Percentiles rank a stretch among this genome's conserved stretches.
Conservation (phyloP, 495 filamentous ascomycete species). For the Ascobolus immersus region DNA sequence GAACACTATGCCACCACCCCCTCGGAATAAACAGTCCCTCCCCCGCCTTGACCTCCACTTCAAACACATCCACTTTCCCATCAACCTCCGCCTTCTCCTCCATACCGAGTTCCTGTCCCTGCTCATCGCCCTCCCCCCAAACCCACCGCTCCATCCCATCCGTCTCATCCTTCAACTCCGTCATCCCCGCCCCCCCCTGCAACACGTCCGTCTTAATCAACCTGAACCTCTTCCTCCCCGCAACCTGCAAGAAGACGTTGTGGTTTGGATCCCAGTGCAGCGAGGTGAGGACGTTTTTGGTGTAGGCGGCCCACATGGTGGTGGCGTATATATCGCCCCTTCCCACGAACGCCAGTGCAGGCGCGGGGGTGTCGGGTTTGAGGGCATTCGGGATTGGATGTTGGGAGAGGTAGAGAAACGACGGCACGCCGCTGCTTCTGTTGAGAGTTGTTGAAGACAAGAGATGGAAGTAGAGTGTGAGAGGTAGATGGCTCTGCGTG, state of each 20-base stretch:
- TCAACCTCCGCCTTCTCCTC: too few relatives aligned
- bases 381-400: too few relatives aligned
- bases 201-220: conserved; percentile 33
- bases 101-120: too few relatives aligned
- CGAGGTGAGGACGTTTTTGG: conserved; percentile 57
- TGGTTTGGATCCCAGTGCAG: conserved; percentile 84
- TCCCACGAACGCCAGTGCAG: too few relatives aligned
- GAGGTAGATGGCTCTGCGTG: too few relatives aligned
- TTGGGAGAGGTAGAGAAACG: too few relatives aligned
- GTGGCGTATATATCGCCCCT: conserved; percentile 58
- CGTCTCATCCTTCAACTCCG: conserved; percentile 50
- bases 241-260: conserved; percentile 71
- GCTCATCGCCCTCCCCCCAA: conserved; percentile 29
- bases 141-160: conserved; percentile 37
- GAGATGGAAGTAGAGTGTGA: too few relatives aligned
- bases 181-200: conserved; percentile 71
- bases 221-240: conserved; percentile 46
- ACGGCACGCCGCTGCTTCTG: too few relatives aligned
- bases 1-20: conserved; percentile 93
- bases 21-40: conserved; percentile 72
- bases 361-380: too few relatives aligned
- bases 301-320: conserved; percentile 67
- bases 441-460: too few relatives aligned
- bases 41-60: conserved; percentile 33
- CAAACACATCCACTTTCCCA: conserved; percentile 20